A percentile compares a stretch with the other conserved stretches of the same genome.
phyloP scores from a whole-genome alignment of 768 basidiomycete species.

The Lepiota brunneoincarnata region DNA sequence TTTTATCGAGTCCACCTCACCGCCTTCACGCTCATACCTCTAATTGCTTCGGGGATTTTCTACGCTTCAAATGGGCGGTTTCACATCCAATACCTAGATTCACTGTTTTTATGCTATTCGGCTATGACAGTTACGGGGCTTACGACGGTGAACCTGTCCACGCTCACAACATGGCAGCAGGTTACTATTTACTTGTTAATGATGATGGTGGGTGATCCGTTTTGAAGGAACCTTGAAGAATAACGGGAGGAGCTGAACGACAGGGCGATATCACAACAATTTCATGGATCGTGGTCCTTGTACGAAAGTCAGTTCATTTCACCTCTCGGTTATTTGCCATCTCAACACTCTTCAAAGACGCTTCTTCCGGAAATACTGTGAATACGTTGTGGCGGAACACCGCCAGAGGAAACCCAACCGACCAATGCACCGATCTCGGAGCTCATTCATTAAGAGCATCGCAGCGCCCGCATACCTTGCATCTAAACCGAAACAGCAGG shows the following conservation, averaged over 20 bases:
- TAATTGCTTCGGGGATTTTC: slow-evolving; percentile 62
- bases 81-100: slow-evolving; percentile 49
- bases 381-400: slow-evolving; percentile 32
- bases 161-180: slow-evolving; percentile 47
- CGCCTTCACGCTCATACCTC: slow-evolving; percentile 53
- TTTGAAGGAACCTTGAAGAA: neutral
- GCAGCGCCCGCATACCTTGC: slow-evolving; percentile 24
- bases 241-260: neutral
- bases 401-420: slow-evolving; percentile 13
- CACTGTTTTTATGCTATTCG: slow-evolving; percentile 60
- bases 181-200: slow-evolving; percentile 52
- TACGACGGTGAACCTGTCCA: slow-evolving; percentile 47
- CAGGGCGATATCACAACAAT: slow-evolving; percentile 49
- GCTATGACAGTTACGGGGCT: slow-evolving; percentile 53
- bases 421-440: slow-evolving; percentile 20
- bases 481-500: neutral
- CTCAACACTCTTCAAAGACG: slow-evolving; percentile 24
- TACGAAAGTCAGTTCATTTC: slow-evolving; percentile 46
- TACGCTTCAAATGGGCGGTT: slow-evolving; percentile 60
- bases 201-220: slow-evolving; percentile 35
- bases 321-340: neutral
- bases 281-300: slow-evolving; percentile 65
- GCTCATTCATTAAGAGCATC: slow-evolving; percentile 29
- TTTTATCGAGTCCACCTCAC: slow-evolving; percentile 53
- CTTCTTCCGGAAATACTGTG: slow-evolving; percentile 42